Evolutionary conservation across 2,329 filamentous ascomycete genomes (phyloP), one percentile per base, ranked within the genome.

Genomic region (Dothideomycetidae sp.): DNA sequence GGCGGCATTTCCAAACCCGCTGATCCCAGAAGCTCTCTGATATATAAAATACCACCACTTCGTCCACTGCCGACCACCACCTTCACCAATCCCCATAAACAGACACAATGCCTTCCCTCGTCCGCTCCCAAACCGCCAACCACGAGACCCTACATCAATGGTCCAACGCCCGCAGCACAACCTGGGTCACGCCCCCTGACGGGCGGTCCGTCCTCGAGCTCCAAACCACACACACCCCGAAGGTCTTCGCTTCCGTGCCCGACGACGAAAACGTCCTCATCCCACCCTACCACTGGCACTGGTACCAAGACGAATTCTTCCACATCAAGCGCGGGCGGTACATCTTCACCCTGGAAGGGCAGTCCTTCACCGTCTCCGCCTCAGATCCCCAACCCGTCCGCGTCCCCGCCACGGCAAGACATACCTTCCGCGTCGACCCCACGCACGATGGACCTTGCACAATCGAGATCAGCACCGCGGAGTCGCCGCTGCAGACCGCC

Each of bases 271-370:
- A 50, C 31, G 46, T 48, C 31, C 31, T 50, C 9, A 46, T 44
- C 4, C 49, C 49, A 1, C 49, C 50, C 9, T 42, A 40, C 7
- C 48, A 52, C 29, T 48, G 45, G 46, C 50, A 53, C 23, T 52
- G 50, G 50, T 48, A 46, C n/a, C 49, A 53, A 33, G 46, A 52
- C 17, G 48, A 53, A 33, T 44, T 43, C 36, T 53, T 53, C 40
- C 39, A 45, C 23, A 43, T 52, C n/a, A 46, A 31, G 31, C 33
- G 50, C 47, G 49, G 50, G 10, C 41, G 47, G 5, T 53, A 48
- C 38, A 47, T 53, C 44, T 53, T 52, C 44, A 51, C 49, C 3
- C 45, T 53, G 14, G 48, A 50, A 36, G 45, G 47, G 36, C 41
- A 44, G 32, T 44, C 49, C 17, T 43, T 19, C 12, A 37, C 32